Base-by-base conservation (phyloP, 1,139 yeast genomes). In the Suhomyces maxii region DNA sequence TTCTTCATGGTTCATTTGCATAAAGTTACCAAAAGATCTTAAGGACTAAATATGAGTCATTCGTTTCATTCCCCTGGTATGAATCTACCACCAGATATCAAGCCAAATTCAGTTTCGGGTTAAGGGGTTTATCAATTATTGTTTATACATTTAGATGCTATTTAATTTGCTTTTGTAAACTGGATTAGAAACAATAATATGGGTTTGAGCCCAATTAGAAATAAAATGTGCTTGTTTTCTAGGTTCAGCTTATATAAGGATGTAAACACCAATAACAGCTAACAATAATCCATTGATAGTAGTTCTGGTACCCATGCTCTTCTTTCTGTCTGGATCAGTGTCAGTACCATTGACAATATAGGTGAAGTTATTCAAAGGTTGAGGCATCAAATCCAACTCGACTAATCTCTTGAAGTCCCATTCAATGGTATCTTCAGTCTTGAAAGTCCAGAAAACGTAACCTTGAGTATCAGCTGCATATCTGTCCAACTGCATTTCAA, bases 391-490 rank as follows among this genome's bases (percentile, higher is more conserved):
- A 4, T 67, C 75, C 33, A 74, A 61, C 14, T 70, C 64, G 9
- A 78, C 75, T 51, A 84, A 70, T 50, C 76, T 66, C 53, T 69
- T 59, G 61, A 81, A 80, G 58, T 82, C 87, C 88, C 88, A 83
- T 61, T 82, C 87, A 33, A 79, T 69, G 7, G 82, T 71, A 43
- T 65, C 67, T 58, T 83, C 88, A 3, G 87, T 82, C 63, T 83
- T 83, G 73, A 79, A 83, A 59, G 83, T 80, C 89, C 88, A 83
- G 58, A 83, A 83, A 32, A 81, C 79, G 86, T 86, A 83, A 2
- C 88, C 88, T 6, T 68, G 68, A 34, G 72, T 63, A 44, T 65
- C 53, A 26, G 55, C 41, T n/a, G 64, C 60, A 56, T 76, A 80
- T 18, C 77, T 70, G 47, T 77, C 76, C 56, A 80, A 60, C 48